Evolutionary conservation across 371 early-diverging fungal species (phyloP).

Genomic region (Umbelopsis sp.): DNA sequence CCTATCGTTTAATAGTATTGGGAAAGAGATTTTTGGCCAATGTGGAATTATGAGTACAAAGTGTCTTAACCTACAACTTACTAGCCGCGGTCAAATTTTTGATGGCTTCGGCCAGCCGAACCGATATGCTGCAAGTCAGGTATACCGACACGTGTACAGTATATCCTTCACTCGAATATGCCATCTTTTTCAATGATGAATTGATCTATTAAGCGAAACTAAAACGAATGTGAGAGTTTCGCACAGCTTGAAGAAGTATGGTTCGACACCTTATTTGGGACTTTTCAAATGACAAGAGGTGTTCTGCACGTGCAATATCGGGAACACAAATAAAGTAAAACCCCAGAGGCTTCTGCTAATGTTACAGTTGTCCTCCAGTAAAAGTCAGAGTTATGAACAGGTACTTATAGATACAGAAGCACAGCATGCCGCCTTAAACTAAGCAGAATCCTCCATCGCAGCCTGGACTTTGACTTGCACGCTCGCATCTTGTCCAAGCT

Average conservation of each 20-base stretch:
- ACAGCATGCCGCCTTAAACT: not conserved
- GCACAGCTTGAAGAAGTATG: not conserved
- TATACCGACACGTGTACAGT: too few relatives aligned
- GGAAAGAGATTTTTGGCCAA: too few relatives aligned
- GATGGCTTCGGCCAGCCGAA: too few relatives aligned
- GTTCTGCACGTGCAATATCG: not conserved
- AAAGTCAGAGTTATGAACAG: not conserved
- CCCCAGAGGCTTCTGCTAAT: not conserved
- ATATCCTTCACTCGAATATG: too few relatives aligned
- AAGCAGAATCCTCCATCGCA: not conserved
- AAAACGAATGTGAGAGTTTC: not conserved
- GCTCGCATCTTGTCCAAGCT: constrained; percentile 65
- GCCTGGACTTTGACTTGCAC: constrained; percentile 50
- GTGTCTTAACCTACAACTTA: too few relatives aligned
- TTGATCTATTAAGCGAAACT: too few relatives aligned
- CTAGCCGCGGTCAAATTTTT: too few relatives aligned
- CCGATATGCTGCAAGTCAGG: too few relatives aligned
- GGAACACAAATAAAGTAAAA: not conserved
- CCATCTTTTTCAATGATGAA: too few relatives aligned
- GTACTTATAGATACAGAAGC: not conserved
- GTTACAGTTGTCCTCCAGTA: not conserved
- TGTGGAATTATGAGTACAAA: too few relatives aligned
- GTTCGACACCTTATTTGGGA: not conserved
- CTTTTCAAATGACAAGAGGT: not conserved
- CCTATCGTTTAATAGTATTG: too few relatives aligned